Evolutionary conservation across 2,329 filamentous ascomycete species (phyloP), one percentile per base, ranked within the genome.

Genomic region (Graphilbum sp.): DNA sequence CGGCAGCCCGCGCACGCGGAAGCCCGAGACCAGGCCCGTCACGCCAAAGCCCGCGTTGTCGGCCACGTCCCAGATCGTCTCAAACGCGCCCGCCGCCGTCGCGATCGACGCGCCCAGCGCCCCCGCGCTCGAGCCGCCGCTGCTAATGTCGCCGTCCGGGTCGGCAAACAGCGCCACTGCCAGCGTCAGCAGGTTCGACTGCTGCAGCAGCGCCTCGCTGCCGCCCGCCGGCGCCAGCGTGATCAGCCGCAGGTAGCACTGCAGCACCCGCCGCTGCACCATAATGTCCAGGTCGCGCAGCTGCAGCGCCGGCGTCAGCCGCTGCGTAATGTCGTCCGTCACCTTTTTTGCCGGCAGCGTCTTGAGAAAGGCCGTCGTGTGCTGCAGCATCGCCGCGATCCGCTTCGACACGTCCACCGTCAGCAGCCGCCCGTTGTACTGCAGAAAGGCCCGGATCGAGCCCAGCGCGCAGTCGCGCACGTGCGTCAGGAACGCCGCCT

Each of bases 11-110:
- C 69, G 75, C 16, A 86, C 65, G 38, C 79, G 72, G 52, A 90
- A 86, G 0, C 85, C 83, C 18, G 73, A 69, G 2, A 93, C 76
- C 18, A 96, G 63, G 1, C 87, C 84, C 10, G 84, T 93, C 15
- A 98, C 79, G 3, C 92, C 90, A 55, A 94, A 96, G 1, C 87
- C 88, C 49, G 79, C 87, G 52, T 96, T 96, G 54, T 98, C 90
- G 9, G 78, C 81, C 7, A 94, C 73, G 45, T 96, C 88, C 90
- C 90, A 98, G 30, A 98, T 74, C 1, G 77, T 87, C 50, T 98
- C 90, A 50, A 96, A 95, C 3, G 76, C 81, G 6, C 83, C 85
- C 1, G 86, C 83, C 15, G 87, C 83, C 47, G 79, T 90, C 16
- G 88, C 88, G 50, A 98, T 95, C 0, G 87, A 85, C 13, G 84